These are phyloP conservation scores for Lepidium africanum DNA, from an alignment of 345 rosid species.

Conservation along the genomic window DNA sequence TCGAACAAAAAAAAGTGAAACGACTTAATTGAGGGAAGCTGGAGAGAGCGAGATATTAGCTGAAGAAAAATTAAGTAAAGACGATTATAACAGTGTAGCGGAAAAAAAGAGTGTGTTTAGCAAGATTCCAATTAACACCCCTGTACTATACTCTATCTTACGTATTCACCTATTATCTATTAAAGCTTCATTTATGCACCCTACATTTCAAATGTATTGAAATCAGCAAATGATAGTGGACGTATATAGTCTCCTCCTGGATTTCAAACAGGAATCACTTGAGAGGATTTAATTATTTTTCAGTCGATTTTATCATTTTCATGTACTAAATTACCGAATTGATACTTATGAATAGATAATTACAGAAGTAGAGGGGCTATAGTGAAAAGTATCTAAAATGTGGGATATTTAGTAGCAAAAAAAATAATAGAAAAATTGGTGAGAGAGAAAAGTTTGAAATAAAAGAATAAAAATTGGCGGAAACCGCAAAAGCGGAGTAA, in stretches of 20 bases:
- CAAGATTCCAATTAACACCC: background rate
- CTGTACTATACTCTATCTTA: background rate
- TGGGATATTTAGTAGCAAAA: no score
- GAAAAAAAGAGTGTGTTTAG: background rate
- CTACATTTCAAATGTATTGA: background rate
- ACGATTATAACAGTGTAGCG: background rate
- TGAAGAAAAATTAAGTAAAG: background rate
- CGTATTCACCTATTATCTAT: background rate
- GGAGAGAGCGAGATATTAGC: conserved; percentile 12
- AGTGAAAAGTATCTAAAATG: background rate
- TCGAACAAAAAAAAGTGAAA: background rate
- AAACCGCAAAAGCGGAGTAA: conserved; percentile 25
- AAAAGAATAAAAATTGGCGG: conserved; percentile 5
- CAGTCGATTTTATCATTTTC: background rate
- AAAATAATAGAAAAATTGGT: background rate
- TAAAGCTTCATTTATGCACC: background rate
- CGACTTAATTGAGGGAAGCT: conserved; percentile 16
- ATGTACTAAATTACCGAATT: background rate
- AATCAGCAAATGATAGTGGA: background rate
- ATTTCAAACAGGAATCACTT: background rate
- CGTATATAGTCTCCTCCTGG: background rate
- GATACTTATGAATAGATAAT: background rate
- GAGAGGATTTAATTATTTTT: background rate
- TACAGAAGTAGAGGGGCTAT: background rate
- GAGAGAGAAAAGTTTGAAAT: conserved; percentile 21